Evolutionary conservation across 2,329 filamentous ascomycete genomes (phyloP).

Genomic region (Pseudogymnoascus sp.): DNA sequence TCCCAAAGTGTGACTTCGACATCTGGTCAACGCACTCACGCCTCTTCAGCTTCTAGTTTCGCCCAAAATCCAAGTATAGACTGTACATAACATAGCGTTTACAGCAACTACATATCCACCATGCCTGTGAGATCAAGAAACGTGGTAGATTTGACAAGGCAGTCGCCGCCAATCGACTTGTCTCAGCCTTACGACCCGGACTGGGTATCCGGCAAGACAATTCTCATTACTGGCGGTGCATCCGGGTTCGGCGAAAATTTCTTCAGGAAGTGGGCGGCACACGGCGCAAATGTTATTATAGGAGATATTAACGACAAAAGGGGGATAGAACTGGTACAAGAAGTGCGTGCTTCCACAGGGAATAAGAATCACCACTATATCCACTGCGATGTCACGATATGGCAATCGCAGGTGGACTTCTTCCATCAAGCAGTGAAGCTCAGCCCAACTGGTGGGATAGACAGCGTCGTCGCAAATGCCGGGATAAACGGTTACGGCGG

Average conservation of each 20-base stretch:
- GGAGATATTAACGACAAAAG: constrained; percentile 52
- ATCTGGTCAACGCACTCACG: too few species aligned
- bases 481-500: constrained; percentile 44
- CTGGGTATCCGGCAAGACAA: constrained; percentile 46
- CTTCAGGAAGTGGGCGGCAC: constrained; percentile 44
- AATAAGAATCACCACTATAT: constrained; percentile 46
- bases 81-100: background rate
- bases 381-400: constrained; percentile 57
- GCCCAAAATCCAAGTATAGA: background rate
- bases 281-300: constrained; percentile 53
- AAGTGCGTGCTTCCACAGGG: constrained; percentile 38
- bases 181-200: constrained; percentile 37
- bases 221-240: constrained; percentile 58
- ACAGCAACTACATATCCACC: background rate
- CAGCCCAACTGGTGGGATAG: constrained; percentile 48
- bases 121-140: background rate
- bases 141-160: constrained; percentile 3
- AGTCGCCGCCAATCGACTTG: constrained; percentile 38
- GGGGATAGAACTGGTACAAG: constrained; percentile 48
- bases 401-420: constrained; percentile 54
- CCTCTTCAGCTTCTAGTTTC: background rate
- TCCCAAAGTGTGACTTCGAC: background rate
- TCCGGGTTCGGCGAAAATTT: constrained; percentile 52
- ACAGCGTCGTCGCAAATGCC: constrained; percentile 60
- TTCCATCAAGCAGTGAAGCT: constrained; percentile 51